A percentile compares a stretch with the other conserved stretches of the same genome.
These are phyloP conservation scores for Umbelopsis sp. DNA, from an alignment of 371 early-diverging fungal species.

Conservation along the genomic window DNA sequence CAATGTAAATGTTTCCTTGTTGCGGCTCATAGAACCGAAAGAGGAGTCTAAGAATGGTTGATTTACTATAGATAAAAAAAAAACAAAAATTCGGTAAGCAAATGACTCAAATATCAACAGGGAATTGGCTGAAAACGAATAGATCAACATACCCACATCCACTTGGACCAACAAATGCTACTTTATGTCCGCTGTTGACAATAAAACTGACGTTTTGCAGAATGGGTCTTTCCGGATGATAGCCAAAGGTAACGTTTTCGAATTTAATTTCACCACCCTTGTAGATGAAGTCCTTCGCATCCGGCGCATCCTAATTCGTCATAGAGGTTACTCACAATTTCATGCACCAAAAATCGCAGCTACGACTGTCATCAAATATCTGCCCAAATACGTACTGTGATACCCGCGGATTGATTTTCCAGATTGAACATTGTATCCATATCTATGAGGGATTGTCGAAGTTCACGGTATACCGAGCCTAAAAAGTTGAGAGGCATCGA, in stretches of 20 bases:
- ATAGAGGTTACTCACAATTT: too few relatives aligned
- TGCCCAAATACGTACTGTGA: slow-evolving; percentile 28
- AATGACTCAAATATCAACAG: background rate
- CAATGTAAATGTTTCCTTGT: slow-evolving; percentile 73
- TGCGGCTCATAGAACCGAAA: slow-evolving; percentile 89
- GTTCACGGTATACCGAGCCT: slow-evolving; percentile 96
- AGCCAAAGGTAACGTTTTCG: slow-evolving; percentile 88
- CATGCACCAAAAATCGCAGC: too few relatives aligned
- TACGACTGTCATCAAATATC: background rate
- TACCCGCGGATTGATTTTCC: slow-evolving; percentile 59
- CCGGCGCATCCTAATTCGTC: slow-evolving; percentile 52
- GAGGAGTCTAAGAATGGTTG: slow-evolving; percentile 78
- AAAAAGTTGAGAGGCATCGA: slow-evolving; percentile 95
- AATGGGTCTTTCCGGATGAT: slow-evolving; percentile 75
- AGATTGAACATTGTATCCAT: slow-evolving; percentile 95
- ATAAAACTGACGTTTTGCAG: slow-evolving; percentile 78
- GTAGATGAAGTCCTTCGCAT: slow-evolving; percentile 56
- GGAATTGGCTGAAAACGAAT: background rate
- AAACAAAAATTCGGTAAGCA: background rate
- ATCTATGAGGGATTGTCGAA: slow-evolving; percentile 90
- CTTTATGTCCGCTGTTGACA: slow-evolving; percentile 85
- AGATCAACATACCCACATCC: slow-evolving; percentile 78
- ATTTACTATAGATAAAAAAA: slow-evolving; percentile 53
- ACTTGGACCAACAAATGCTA: slow-evolving; percentile 95
- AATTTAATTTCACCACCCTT: slow-evolving; percentile 78